Conservation (phyloP, 108 stramenopile genomes). For the Skeletonema menzelii region DNA sequence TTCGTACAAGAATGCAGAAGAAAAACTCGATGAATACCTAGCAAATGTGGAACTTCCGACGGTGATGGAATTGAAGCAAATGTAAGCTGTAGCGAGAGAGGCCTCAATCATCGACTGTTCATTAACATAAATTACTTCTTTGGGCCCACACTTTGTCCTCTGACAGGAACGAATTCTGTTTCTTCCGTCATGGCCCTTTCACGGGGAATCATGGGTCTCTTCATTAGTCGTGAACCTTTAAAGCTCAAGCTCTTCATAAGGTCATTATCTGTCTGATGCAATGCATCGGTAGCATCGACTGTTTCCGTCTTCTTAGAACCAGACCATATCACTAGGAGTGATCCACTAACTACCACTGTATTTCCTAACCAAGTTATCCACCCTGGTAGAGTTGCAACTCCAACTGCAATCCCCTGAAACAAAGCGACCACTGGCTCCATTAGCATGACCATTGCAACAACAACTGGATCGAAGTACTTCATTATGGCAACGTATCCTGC, state of each 20-base stretch:
- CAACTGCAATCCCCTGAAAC: slow-evolving; percentile 29
- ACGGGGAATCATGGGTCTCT: slow-evolving; percentile 10
- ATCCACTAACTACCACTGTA: slow-evolving; percentile 28
- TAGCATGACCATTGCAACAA: slow-evolving; percentile 57
- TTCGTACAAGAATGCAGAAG: slow-evolving; percentile 53
- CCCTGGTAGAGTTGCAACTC: slow-evolving; percentile 34
- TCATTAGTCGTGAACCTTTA: slow-evolving; percentile 2
- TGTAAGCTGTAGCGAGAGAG: neutral
- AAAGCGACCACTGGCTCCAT: slow-evolving; percentile 42
- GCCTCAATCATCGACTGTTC: neutral
- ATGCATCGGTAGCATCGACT: slow-evolving; percentile 51
- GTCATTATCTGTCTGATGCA: slow-evolving; percentile 20
- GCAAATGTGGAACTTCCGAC: slow-evolving; percentile 70
- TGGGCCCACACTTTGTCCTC: neutral
- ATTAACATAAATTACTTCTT: neutral
- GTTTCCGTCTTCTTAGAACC: slow-evolving; percentile 46
- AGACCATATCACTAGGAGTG: slow-evolving; percentile 39
- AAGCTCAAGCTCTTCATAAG: slow-evolving; percentile 5
- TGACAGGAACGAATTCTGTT: slow-evolving; percentile 20
- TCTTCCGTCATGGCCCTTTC: slow-evolving; percentile 1
- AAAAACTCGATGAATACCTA: slow-evolving; percentile 66
- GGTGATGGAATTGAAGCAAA: slow-evolving; percentile 41
- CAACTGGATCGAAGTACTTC: slow-evolving; percentile 65
- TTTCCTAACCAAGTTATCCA: slow-evolving; percentile 38
- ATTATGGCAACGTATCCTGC: slow-evolving; percentile 68